Evolutionary conservation across 768 basidiomycete species (phyloP).

Genomic region (Amanita phalloides): DNA sequence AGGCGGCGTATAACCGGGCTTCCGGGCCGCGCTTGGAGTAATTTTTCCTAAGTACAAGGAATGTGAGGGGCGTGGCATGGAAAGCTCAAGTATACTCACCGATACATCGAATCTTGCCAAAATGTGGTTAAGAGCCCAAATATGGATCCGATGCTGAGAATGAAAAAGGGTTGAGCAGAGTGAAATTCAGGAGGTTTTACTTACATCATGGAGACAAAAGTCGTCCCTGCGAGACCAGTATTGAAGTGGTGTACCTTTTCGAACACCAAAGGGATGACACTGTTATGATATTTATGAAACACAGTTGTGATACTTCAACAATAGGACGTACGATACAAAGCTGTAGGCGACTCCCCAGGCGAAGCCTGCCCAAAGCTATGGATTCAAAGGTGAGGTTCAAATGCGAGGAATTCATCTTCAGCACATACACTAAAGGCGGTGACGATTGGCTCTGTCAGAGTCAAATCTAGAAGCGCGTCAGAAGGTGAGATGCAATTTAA

Average conservation of each 20-base stretch:
- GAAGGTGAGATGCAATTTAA: not conserved
- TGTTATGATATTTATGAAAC: slow-evolving; percentile 10
- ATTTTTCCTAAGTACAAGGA: slow-evolving; percentile 17
- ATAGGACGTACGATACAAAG: slow-evolving; percentile 11
- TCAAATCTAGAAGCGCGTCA: slow-evolving; percentile 31
- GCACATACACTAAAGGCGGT: slow-evolving; percentile 57
- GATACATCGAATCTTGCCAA: slow-evolving; percentile 40
- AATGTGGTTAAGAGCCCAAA: slow-evolving; percentile 35
- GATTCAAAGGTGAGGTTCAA: not conserved
- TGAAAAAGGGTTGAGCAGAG: not conserved
- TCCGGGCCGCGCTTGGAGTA: slow-evolving; percentile 32
- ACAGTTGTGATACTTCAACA: slow-evolving; percentile 32
- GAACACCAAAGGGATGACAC: slow-evolving; percentile 51
- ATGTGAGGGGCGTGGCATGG: no score
- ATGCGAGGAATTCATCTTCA: slow-evolving; percentile 6
- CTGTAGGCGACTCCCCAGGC: slow-evolving; percentile 70
- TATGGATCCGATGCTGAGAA: slow-evolving; percentile 41
- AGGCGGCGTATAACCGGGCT: slow-evolving; percentile 50
- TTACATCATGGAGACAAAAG: slow-evolving; percentile 48
- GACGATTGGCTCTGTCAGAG: slow-evolving; percentile 68
- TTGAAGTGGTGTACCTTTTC: slow-evolving; percentile 46
- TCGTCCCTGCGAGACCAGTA: slow-evolving; percentile 45
- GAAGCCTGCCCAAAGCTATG: slow-evolving; percentile 61
- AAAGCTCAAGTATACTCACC: slow-evolving; percentile 19
- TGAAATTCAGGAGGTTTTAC: not conserved